Evolutionary conservation across 2,329 filamentous ascomycete species (phyloP).

Genomic region (Microcyclosporella mali): DNA sequence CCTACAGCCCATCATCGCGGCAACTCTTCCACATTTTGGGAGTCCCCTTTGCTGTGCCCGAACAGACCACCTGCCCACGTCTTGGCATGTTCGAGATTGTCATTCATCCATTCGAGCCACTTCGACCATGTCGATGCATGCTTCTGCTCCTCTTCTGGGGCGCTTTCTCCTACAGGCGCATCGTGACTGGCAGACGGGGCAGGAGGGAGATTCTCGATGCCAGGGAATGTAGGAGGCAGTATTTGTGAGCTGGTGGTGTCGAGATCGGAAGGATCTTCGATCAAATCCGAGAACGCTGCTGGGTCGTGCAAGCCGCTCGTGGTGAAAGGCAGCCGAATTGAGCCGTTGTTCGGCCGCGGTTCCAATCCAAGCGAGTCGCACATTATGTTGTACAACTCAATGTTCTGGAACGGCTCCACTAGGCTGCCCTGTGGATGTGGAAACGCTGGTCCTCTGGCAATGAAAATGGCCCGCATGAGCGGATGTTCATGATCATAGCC

Average conservation of each 20-base stretch:
- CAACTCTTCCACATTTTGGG: not conserved
- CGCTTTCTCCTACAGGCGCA: conserved; percentile 13
- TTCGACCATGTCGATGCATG: conserved; percentile 1
- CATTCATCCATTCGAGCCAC: conserved; percentile 30
- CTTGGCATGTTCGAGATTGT: conserved; percentile 28
- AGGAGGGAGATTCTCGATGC: conserved; percentile 5
- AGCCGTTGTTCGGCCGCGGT: conserved; percentile 80
- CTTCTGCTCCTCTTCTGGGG: conserved; percentile 4
- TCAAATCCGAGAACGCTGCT: conserved; percentile 11
- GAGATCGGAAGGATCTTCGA: conserved; percentile 18
- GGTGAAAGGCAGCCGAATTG: conserved; percentile 64
- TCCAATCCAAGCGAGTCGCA: conserved; percentile 76
- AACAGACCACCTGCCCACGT: conserved; percentile 28
- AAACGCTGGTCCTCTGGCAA: conserved; percentile 87
- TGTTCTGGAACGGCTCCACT: conserved; percentile 80
- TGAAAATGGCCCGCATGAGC: conserved; percentile 91
- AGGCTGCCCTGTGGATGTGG: conserved; percentile 76
- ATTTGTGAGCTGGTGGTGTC: conserved; percentile 4
- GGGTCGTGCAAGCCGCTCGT: conserved; percentile 54
- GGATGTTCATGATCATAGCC: conserved; percentile 94
- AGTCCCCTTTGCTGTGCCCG: conserved; percentile 11
- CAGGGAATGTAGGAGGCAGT: conserved; percentile 10
- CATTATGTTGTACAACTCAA: conserved; percentile 88
- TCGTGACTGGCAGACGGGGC: conserved; percentile 1
- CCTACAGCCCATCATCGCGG: not conserved